Evolutionary conservation across 805 yeast species (phyloP).

Genomic region (Metschnikowia rubicola): DNA sequence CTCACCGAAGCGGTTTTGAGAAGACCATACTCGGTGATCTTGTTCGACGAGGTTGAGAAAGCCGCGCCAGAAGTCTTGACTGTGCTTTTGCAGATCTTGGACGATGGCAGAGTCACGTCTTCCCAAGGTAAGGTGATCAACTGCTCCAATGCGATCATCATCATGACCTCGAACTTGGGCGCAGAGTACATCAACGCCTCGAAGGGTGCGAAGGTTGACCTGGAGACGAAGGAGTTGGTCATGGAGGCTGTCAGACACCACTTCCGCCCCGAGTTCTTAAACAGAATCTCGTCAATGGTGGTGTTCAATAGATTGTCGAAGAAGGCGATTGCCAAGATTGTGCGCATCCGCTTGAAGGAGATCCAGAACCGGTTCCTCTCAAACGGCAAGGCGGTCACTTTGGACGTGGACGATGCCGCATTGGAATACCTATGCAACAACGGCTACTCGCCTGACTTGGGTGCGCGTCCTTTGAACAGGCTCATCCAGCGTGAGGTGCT

Average conservation of each 20-base stretch:
- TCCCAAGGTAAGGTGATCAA: slow-evolving; percentile 92
- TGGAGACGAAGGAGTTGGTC: slow-evolving; percentile 69
- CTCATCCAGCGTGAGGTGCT: slow-evolving; percentile 85
- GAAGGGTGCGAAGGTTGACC: slow-evolving; percentile 62
- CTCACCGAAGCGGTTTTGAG: slow-evolving; percentile 88
- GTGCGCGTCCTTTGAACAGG: slow-evolving; percentile 95
- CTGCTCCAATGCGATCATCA: slow-evolving; percentile 87
- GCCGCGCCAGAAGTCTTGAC: slow-evolving; percentile 98
- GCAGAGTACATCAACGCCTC: slow-evolving; percentile 79
- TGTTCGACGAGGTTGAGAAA: slow-evolving; percentile 97
- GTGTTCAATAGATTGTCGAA: slow-evolving; percentile 90
- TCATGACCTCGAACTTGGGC: slow-evolving; percentile 97
- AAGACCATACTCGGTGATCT: slow-evolving; percentile 91
- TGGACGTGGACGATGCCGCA: slow-evolving; percentile 74
- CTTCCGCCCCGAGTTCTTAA: slow-evolving; percentile 95
- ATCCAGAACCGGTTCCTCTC: slow-evolving; percentile 80
- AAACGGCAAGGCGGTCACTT: slow-evolving; percentile 73
- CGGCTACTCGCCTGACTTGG: slow-evolving; percentile 91
- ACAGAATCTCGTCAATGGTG: slow-evolving; percentile 90
- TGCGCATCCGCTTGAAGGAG: slow-evolving; percentile 77
- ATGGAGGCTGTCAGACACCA: slow-evolving; percentile 82
- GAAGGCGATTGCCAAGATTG: slow-evolving; percentile 90
- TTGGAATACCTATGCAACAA: slow-evolving; percentile 75
- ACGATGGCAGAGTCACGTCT: slow-evolving; percentile 94
- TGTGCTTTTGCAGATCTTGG: slow-evolving; percentile 84